Evolutionary conservation across 768 basidiomycete genomes (phyloP).

Genomic region (Suillus ampliporus): DNA sequence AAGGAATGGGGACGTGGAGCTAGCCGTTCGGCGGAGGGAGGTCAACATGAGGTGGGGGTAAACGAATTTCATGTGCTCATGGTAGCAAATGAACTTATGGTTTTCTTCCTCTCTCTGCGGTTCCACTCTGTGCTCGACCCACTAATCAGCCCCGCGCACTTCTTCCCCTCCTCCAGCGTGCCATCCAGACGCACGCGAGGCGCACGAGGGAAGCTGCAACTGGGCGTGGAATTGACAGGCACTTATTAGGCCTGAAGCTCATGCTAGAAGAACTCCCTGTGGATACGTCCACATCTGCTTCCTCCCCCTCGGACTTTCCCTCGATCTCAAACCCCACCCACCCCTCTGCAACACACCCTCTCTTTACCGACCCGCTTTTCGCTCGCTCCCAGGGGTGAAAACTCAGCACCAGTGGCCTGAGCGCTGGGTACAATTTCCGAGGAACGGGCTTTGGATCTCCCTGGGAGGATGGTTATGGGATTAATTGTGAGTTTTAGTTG

Average conservation of each 20-base stretch:
- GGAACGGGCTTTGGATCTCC: constrained; percentile 91
- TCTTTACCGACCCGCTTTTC: constrained; percentile 85
- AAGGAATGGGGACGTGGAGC: constrained; percentile 11
- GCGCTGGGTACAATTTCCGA: constrained; percentile 82
- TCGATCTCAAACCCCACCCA: constrained; percentile 29
- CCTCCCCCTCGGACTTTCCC: background rate
- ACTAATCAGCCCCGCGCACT: constrained; percentile 30
- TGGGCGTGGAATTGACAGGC: constrained; percentile 87
- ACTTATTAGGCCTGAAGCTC: constrained; percentile 83
- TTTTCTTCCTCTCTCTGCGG: constrained; percentile 32
- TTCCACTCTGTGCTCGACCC: background rate
- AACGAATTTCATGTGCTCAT: background rate
- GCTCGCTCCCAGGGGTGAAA: constrained; percentile 81
- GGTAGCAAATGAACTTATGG: background rate
- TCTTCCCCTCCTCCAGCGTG: constrained; percentile 62
- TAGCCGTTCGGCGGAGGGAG: background rate
- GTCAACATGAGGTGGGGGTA: background rate
- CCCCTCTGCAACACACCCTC: constrained; percentile 20
- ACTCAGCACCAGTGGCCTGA: constrained; percentile 88
- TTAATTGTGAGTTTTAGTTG: constrained; percentile 73
- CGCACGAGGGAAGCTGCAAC: constrained; percentile 80
- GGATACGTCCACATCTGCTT: background rate
- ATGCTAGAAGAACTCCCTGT: constrained; percentile 48
- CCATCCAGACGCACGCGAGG: constrained; percentile 70
- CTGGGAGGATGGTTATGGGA: constrained; percentile 89